These are phyloP conservation scores for Geranium incanum DNA, from an alignment of 441 rosid species.

Conservation along the genomic window DNA sequence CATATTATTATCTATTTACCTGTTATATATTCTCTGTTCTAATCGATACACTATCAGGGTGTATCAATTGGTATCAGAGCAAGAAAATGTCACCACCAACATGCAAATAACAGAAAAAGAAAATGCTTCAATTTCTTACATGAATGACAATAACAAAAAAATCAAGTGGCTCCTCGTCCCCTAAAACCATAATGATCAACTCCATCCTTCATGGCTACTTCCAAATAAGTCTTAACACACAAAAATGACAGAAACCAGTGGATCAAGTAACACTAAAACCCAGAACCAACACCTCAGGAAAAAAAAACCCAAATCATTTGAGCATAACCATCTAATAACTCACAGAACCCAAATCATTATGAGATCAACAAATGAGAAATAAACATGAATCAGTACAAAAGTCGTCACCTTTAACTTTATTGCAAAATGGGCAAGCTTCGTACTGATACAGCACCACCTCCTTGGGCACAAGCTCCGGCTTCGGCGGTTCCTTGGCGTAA, in stretches of 20 bases:
- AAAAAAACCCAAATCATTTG: background rate
- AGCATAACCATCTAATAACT: background rate
- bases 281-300: background rate
- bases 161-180: background rate
- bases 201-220: background rate
- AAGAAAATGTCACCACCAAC: constrained; percentile 6
- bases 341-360: constrained; percentile 4
- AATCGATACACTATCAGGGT: too few relatives aligned
- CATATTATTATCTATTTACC: too few relatives aligned
- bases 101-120: background rate
- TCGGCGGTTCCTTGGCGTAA: constrained; percentile 46
- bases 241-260: background rate
- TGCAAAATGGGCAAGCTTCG: constrained; percentile 96
- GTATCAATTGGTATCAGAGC: too few relatives aligned
- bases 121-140: background rate
- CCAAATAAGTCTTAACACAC: background rate
- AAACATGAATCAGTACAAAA: background rate
- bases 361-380: background rate
- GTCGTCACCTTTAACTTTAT: constrained; percentile 74
- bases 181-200: background rate
- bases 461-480: constrained; percentile 39
- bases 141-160: background rate
- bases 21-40: too few relatives aligned
- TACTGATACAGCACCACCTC: constrained; percentile 85
- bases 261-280: background rate